Base-by-base conservation (phyloP, 164 flowering plant species). In the Dillenia turbinata region DNA sequence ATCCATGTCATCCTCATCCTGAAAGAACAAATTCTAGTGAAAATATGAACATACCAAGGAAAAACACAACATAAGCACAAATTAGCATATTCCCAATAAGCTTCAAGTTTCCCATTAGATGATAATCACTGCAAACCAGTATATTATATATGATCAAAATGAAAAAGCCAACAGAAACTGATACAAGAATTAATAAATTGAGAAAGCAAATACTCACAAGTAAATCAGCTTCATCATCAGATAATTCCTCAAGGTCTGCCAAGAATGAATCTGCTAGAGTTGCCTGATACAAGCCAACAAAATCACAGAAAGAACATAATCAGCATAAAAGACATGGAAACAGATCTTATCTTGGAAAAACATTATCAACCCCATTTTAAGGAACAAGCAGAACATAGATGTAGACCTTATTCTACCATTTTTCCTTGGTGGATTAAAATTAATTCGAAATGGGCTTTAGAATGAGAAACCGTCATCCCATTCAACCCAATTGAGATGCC, bases 221-320 rank as follows among this genome's bases (percentile, higher is more conserved):
- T 71, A 66, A 8, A 64, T 81, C 79, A 9, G 76, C 86, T 72
- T 93, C 98, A 76, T 84, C 85, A 68, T 90, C 98, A 33, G 98
- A 93, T 62, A 90, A 76, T 43, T 93, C 97, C 49, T 89, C 97
- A 52, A 93, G 92, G 67, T 93, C 98, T 10, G 96, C 96, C 66
- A 93, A 72, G 65, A 93, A 93, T 16, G 98, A 87, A 78, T 93
- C 98, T 57, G 85, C 87, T 44, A 92, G 86, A 64, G 90, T 79
- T 19, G 98, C 96, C 98, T 92, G 82, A 44, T 72, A 72, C 43
- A 46, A 53, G 24, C 53, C 14, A 50, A 50, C 15, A 50, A 50
- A 17, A 11, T 8, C 10, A 52, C 9, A 2, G 22, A 52, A 52
- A 26, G 33, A 26, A 26, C 33, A 26, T 26, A 26, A 26, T 26